These are phyloP conservation scores for Agaricus blazei DNA, from an alignment of 768 basidiomycete species.

Conservation along the genomic window DNA sequence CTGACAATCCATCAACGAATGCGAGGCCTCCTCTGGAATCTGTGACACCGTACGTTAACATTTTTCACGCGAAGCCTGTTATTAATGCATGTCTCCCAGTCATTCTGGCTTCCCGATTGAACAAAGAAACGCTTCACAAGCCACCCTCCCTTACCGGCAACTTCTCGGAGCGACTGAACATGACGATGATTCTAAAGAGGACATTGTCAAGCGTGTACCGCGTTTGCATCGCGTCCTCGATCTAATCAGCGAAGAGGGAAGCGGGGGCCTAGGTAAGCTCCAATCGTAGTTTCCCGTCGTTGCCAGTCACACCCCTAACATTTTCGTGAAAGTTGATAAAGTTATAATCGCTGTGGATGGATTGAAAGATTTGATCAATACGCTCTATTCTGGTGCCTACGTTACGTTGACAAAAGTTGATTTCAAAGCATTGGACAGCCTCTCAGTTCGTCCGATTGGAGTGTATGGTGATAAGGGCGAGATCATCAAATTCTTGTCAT, in stretches of 20 bases:
- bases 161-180: neutral
- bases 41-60: too few species aligned
- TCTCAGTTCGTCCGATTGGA: conserved; percentile 44
- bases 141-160: neutral
- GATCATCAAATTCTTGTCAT: conserved; percentile 40
- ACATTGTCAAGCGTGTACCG: neutral
- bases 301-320: neutral
- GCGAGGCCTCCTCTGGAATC: too few species aligned
- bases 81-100: neutral
- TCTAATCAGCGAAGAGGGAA: conserved; percentile 16
- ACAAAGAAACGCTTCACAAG: neutral
- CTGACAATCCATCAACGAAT: too few species aligned
- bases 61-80: too few species aligned
- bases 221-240: conserved; percentile 13
- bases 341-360: conserved; percentile 54
- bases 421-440: conserved; percentile 45
- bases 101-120: neutral
- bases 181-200: neutral
- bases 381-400: conserved; percentile 46
- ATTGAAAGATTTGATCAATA: conserved; percentile 42
- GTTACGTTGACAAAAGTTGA: conserved; percentile 49
- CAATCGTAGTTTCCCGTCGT: neutral
- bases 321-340: conserved; percentile 44
- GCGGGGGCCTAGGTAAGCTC: conserved; percentile 38
- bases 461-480: conserved; percentile 52